These are phyloP conservation scores for Plantago rigida DNA, from an alignment of 305 asterid species.

Conservation along the genomic window DNA sequence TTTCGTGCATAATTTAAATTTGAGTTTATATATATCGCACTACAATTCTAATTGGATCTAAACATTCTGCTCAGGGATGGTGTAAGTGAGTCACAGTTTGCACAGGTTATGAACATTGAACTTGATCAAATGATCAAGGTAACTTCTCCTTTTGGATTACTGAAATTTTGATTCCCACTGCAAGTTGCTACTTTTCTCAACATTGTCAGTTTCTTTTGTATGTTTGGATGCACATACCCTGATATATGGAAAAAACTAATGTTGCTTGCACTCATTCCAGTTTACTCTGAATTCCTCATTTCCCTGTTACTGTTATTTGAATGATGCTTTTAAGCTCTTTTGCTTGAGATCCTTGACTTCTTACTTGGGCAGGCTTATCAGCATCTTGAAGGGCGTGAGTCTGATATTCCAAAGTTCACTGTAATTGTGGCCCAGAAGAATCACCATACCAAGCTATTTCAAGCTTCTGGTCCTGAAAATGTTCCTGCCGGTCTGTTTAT, in stretches of 20 bases:
- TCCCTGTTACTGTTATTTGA: no score
- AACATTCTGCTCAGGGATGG: constrained; percentile 61
- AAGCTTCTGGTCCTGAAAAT: constrained; percentile 56
- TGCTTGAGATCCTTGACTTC: constrained; percentile 20
- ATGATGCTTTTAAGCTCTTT: neutral
- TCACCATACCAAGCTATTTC: constrained; percentile 75
- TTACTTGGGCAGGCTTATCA: constrained; percentile 52
- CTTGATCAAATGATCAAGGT: constrained; percentile 87
- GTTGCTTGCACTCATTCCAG: no score
- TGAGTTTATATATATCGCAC: constrained; percentile 11
- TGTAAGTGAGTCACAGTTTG: constrained; percentile 76
- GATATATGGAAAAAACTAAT: no score
- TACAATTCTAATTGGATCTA: constrained; percentile 19
- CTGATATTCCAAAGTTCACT: constrained; percentile 70
- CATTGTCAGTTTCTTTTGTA: neutral
- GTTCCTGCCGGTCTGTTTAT: constrained; percentile 67
- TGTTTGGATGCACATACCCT: no score
- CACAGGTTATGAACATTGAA: constrained; percentile 64
- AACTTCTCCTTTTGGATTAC: constrained; percentile 23
- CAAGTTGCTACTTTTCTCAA: constrained; percentile 5
- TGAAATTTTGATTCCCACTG: constrained; percentile 16
- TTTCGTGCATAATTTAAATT: constrained; percentile 17
- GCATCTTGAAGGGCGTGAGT: constrained; percentile 54
- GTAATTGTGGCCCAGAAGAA: constrained; percentile 77
- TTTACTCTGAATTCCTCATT: no score